Evolutionary conservation across 2,329 filamentous ascomycete genomes (phyloP).

Genomic region (Aulographum hederae): DNA sequence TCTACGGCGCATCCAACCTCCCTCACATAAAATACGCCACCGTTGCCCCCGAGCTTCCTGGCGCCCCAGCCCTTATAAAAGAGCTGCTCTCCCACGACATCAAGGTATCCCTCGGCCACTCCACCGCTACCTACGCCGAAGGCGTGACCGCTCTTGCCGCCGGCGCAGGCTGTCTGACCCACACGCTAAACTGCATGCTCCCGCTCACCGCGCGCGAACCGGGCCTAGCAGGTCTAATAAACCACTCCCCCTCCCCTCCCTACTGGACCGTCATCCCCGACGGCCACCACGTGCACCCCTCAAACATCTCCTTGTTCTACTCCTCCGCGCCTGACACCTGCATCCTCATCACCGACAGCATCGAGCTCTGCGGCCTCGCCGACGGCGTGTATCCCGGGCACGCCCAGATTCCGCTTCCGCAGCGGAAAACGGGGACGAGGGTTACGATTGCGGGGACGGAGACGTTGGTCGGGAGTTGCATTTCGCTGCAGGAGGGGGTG

Average conservation of each 20-base stretch:
- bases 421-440: slow-evolving; percentile 28
- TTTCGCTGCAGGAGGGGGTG: slow-evolving; percentile 30
- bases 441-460: slow-evolving; percentile 34
- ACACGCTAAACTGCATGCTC: slow-evolving; percentile 37
- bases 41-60: slow-evolving; percentile 32
- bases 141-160: slow-evolving; percentile 26
- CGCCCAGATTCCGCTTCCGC: slow-evolving; percentile 30
- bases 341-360: slow-evolving; percentile 35
- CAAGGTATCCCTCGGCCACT: slow-evolving; percentile 31
- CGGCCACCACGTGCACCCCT: slow-evolving; percentile 34
- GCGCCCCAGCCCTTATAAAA: slow-evolving; percentile 22
- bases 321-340: slow-evolving; percentile 26
- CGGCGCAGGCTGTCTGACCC: slow-evolving; percentile 33
- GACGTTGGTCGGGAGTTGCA: slow-evolving; percentile 35
- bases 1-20: slow-evolving; percentile 26
- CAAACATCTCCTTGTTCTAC: slow-evolving; percentile 29
- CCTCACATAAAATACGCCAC: slow-evolving; percentile 31
- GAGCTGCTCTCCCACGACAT: slow-evolving; percentile 22
- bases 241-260: slow-evolving; percentile 14
- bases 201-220: slow-evolving; percentile 31
- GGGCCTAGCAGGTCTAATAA: slow-evolving; percentile 27
- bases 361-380: slow-evolving; percentile 33
- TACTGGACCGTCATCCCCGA: slow-evolving; percentile 36
- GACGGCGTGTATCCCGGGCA: slow-evolving; percentile 34
- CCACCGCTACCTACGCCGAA: slow-evolving; percentile 26